Evolutionary conservation across 2,329 filamentous ascomycete genomes (phyloP).

Genomic region (Eutypa lata): DNA sequence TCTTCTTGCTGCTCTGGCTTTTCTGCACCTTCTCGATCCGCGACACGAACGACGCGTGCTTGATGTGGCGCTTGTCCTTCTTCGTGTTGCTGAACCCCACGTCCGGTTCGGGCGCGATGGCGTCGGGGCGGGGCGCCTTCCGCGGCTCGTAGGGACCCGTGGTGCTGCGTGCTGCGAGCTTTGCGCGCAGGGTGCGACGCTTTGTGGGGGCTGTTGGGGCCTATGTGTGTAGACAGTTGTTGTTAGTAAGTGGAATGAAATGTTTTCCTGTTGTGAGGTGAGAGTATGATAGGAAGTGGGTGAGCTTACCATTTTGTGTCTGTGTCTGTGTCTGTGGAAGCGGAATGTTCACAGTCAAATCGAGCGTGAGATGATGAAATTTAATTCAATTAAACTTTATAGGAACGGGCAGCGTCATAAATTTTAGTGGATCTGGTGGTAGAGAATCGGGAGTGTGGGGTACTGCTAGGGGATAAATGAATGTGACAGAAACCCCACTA

Average conservation of each 20-base stretch:
- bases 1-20: constrained; percentile 48
- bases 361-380: no score
- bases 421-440: neutral
- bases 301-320: no score
- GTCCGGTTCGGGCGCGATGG: constrained; percentile 36
- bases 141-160: constrained; percentile 48
- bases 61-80: constrained; percentile 78
- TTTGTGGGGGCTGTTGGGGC: constrained; percentile 47
- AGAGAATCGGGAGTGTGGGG: neutral
- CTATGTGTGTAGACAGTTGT: constrained; percentile 24
- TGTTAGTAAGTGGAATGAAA: neutral
- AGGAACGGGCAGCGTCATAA: neutral
- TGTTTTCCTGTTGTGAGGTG: neutral
- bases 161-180: constrained; percentile 48
- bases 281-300: neutral
- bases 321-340: no score
- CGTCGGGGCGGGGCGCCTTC: constrained; percentile 50
- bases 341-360: no score
- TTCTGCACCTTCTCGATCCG: constrained; percentile 61
- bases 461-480: neutral
- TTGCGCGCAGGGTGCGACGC: constrained; percentile 54
- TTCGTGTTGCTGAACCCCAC: constrained; percentile 69
- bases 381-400: no score
- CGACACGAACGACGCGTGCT: constrained; percentile 75
- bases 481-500: neutral